Base-by-base conservation (phyloP, 2,329 filamentous ascomycete species). In the Colletotrichum sidae region DNA sequence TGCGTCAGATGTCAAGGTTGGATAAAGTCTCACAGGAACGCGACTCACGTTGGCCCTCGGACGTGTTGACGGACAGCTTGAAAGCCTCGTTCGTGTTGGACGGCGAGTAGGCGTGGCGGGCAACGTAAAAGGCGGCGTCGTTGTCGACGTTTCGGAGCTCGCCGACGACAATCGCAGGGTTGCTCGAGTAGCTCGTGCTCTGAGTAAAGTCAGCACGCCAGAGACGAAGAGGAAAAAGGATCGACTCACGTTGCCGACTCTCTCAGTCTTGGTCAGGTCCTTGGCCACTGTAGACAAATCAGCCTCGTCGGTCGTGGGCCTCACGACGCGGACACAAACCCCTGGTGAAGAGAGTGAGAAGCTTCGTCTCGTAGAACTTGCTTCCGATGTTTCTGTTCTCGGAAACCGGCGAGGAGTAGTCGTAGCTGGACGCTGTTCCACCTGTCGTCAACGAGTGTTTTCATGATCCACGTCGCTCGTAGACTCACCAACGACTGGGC, bases 351-450 rank as follows among this genome's bases (percentile, higher is more conserved):
- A 89, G 72, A 2, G 84, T 84, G 35, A 89, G 74, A 25, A 89
- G 79, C 72, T 90, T 90, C 0, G 86, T 89, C 73, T 90, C 88
- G 62, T 86, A 86, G 71, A 85, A 90, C 71, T 90, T 90, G 69
- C 80, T 81, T 47, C 83, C 83, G 17, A 90, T 84, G 9, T 78
- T 77, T 11, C 88, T 81, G 69, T 84, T 85, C 71, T 89, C 86
- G 1, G 84, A 84, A 13, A 90, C 86, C 0, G 88, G 87, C 4
- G 86, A 84, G 6, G 84, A 87, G 72, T 90, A 90, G 71, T 90
- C 88, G 68, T 90, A 90, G 38, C 85, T 88, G 3, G 84, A 86
- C 2, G 83, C 86, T 67, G 4, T 10, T 15, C 33, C 12, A 3
- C 15, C 9, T 5, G 33, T 64, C 17, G 60, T 55, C 33, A 38